These are phyloP conservation scores for Teratosphaeriaceae sp. DNA, from an alignment of 2,329 filamentous ascomycete species.

Conservation along the genomic window DNA sequence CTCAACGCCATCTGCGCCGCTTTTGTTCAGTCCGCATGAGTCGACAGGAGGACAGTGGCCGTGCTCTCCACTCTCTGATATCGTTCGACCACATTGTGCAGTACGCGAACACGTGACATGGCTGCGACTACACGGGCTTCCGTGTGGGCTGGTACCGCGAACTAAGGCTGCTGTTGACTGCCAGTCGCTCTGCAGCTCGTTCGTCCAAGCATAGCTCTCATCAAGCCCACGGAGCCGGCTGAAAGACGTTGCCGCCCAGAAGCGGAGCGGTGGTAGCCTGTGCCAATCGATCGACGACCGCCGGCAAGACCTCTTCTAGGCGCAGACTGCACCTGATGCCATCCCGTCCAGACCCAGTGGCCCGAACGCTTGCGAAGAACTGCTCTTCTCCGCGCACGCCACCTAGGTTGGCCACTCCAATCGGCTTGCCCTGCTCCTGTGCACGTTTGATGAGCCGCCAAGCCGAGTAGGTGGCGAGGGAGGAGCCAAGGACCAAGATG, in stretches of 20 bases:
- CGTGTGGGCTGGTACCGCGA: too few relatives aligned
- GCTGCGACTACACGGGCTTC: too few relatives aligned
- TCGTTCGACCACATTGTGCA: too few relatives aligned
- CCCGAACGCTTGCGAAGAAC: constrained; percentile 56
- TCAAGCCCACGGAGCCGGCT: constrained; percentile 7
- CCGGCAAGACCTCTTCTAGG: constrained; percentile 34
- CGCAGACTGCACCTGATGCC: constrained; percentile 36
- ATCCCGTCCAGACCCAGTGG: constrained; percentile 29
- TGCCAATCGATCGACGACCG: constrained; percentile 21
- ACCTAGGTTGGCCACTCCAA: constrained; percentile 84
- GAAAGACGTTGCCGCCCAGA: background rate
- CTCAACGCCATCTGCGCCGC: too few relatives aligned
- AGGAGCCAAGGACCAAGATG: constrained; percentile 78
- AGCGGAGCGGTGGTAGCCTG: background rate
- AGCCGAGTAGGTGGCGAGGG: constrained; percentile 88
- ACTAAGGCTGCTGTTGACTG: too few relatives aligned
- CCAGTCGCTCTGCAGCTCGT: too few relatives aligned
- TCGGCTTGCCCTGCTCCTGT: constrained; percentile 72
- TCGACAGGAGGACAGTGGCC: too few relatives aligned
- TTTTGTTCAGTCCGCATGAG: too few relatives aligned
- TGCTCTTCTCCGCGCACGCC: constrained; percentile 72
- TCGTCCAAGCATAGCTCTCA: too few relatives aligned
- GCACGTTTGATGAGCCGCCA: constrained; percentile 84
- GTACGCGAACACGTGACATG: too few relatives aligned
- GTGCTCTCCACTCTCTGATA: too few relatives aligned